Conservation (phyloP, 148 eudicot genomes). For the Beta vulgaris region DNA sequence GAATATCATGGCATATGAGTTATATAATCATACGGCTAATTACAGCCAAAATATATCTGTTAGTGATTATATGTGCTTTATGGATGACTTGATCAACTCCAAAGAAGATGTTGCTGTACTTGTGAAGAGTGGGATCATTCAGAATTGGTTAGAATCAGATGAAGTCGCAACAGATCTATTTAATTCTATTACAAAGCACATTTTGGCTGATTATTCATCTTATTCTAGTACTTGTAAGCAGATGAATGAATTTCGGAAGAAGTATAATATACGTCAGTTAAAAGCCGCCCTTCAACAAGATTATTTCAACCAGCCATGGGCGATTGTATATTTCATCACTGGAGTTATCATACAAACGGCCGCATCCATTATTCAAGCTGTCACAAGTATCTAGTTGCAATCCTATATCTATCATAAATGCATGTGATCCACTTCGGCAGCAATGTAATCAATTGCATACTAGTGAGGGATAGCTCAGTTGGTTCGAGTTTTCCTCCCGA, state of each 20-base stretch:
- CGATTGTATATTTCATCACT: conserved; percentile 16
- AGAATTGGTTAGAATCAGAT: conserved; percentile 28
- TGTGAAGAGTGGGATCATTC: conserved; percentile 12
- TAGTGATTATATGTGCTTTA: conserved; percentile 25
- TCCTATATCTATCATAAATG: too few species aligned
- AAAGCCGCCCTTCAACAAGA: not conserved
- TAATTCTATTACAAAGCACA: conserved; percentile 19
- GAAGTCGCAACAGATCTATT: conserved; percentile 10
- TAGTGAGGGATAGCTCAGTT: too few species aligned
- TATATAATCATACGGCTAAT: conserved; percentile 14
- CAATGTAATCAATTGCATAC: too few species aligned
- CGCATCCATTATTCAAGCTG: conserved; percentile 7
- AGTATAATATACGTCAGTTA: not conserved
- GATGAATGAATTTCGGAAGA: conserved; percentile 7
- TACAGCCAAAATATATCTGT: not conserved
- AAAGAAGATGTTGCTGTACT: conserved; percentile 22
- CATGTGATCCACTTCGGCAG: too few species aligned
- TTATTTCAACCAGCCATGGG: conserved; percentile 23
- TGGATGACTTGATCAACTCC: conserved; percentile 25
- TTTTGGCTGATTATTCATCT: conserved; percentile 22
- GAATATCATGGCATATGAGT: conserved; percentile 21
- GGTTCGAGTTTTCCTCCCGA: too few species aligned
- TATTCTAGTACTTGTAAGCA: conserved; percentile 4
- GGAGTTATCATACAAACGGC: conserved; percentile 15
- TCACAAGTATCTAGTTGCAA: too few species aligned